These are phyloP conservation scores for Malassezia vespertilionis DNA, from an alignment of 1,284 basidiomycete genomes.

Conservation along the genomic window DNA sequence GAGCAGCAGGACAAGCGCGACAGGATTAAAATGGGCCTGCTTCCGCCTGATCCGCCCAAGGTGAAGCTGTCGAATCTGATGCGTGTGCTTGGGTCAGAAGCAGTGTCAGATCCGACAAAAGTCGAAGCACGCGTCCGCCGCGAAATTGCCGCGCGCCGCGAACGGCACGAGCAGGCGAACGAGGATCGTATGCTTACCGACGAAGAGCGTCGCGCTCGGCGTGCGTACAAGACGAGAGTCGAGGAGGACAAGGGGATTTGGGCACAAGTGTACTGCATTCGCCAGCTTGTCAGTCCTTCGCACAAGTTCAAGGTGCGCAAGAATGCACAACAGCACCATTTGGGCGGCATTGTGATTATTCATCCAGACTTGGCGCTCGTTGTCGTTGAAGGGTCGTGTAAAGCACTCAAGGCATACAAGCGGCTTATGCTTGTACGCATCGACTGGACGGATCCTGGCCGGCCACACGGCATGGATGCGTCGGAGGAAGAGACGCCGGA, in stretches of 20 bases:
- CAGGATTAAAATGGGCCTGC: conserved; percentile 84
- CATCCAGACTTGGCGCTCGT: conserved; percentile 78
- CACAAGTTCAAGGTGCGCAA: conserved; percentile 93
- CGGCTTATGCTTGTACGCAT: conserved; percentile 77
- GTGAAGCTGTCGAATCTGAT: conserved; percentile 91
- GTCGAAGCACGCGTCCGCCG: conserved; percentile 87
- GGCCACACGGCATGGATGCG: conserved; percentile 52
- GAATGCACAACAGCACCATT: conserved; percentile 80
- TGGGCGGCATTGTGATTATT: conserved; percentile 81
- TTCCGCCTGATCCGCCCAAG: conserved; percentile 90
- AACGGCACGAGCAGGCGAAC: conserved; percentile 83
- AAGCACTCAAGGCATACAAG: conserved; percentile 77
- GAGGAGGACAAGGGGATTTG: conserved; percentile 75
- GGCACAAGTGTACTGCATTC: conserved; percentile 75
- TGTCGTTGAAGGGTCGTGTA: conserved; percentile 80
- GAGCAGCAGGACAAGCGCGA: conserved; percentile 91
- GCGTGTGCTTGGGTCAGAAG: conserved; percentile 93
- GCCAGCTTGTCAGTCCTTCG: conserved; percentile 74
- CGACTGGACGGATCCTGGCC: conserved; percentile 83
- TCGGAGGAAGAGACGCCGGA: conserved; percentile 38
- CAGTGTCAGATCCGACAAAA: conserved; percentile 89
- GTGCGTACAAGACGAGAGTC: conserved; percentile 51
- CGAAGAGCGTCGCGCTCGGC: conserved; percentile 75
- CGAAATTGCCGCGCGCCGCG: conserved; percentile 79
- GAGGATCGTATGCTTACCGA: conserved; percentile 77